Conservation (phyloP, 2,329 filamentous ascomycete genomes). For the Chaetomium olivaceum region DNA sequence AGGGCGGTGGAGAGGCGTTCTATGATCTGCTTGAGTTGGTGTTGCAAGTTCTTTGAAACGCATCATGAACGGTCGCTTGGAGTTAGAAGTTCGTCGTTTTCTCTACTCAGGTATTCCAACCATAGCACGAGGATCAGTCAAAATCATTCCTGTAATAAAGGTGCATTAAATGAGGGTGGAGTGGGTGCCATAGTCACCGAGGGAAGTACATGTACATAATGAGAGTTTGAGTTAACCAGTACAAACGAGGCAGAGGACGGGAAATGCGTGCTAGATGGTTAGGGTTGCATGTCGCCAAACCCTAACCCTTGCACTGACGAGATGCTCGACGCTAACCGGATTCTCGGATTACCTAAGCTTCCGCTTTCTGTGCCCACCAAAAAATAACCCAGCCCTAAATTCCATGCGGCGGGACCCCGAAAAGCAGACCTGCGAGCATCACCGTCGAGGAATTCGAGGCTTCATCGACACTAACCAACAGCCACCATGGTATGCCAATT, state of each 20-base stretch:
- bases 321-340: slow-evolving; percentile 21
- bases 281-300: slow-evolving; percentile 8
- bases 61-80: background rate
- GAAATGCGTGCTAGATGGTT: background rate
- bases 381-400: slow-evolving; percentile 37
- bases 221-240: background rate
- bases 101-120: background rate
- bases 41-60: slow-evolving; percentile 54
- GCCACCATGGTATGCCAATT: slow-evolving; percentile 34
- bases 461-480: slow-evolving; percentile 35
- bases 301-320: slow-evolving; percentile 22
- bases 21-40: slow-evolving; percentile 66
- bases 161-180: background rate
- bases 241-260: background rate
- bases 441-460: slow-evolving; percentile 33
- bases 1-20: slow-evolving; percentile 57
- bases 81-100: background rate
- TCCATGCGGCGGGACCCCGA: slow-evolving; percentile 28
- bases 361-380: slow-evolving; percentile 33
- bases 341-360: slow-evolving; percentile 25
- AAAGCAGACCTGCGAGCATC: slow-evolving; percentile 32
- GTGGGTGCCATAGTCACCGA: background rate
- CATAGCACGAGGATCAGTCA: background rate
- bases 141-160: background rate
- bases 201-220: too few relatives aligned